Percentiles rank a stretch among this genome's conserved stretches.
Evolutionary conservation across 176 grass and related monocot genomes (phyloP).

Genomic region (Triticum monococcum): DNA sequence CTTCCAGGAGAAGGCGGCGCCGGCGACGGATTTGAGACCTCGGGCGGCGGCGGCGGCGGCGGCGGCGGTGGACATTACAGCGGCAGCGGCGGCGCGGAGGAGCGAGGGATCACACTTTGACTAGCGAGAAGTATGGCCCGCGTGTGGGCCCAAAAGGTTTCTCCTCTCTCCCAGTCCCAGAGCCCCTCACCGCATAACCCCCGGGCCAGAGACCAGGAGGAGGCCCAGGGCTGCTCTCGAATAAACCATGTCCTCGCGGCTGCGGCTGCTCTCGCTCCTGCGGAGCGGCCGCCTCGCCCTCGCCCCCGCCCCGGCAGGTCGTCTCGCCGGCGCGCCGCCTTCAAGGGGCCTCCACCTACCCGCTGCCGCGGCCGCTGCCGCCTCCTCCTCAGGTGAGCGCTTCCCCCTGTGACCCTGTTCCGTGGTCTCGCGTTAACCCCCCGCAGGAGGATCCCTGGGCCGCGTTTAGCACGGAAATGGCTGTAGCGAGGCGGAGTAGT

Average conservation of each 20-base stretch:
- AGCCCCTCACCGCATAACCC: neutral
- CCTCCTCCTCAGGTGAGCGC: neutral
- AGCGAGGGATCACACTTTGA: neutral
- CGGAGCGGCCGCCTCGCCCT: neutral
- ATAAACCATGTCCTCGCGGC: conserved; percentile 7
- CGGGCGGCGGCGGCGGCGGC: neutral
- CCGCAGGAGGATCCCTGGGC: neutral
- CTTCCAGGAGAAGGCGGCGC: conserved; percentile 56
- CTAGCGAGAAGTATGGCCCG: neutral
- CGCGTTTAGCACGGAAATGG: neutral
- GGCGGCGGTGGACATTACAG: neutral
- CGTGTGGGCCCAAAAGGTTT: neutral
- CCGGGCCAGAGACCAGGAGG: neutral
- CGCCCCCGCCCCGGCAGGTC: neutral
- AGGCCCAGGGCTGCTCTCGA: neutral
- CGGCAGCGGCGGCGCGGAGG: neutral
- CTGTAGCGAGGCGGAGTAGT: neutral
- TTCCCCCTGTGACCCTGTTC: neutral
- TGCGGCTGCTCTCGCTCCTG: conserved; percentile 3
- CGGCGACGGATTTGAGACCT: conserved; percentile 40
- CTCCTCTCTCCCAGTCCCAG: neutral
- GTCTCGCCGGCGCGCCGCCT: neutral
- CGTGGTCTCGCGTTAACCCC: neutral
- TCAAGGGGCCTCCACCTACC: neutral
- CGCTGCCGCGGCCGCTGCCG: neutral